A percentile compares a stretch with the other conserved stretches of the same genome.
phyloP scores from a whole-genome alignment of 768 basidiomycete species.

The Cystoderma amianthinum region DNA sequence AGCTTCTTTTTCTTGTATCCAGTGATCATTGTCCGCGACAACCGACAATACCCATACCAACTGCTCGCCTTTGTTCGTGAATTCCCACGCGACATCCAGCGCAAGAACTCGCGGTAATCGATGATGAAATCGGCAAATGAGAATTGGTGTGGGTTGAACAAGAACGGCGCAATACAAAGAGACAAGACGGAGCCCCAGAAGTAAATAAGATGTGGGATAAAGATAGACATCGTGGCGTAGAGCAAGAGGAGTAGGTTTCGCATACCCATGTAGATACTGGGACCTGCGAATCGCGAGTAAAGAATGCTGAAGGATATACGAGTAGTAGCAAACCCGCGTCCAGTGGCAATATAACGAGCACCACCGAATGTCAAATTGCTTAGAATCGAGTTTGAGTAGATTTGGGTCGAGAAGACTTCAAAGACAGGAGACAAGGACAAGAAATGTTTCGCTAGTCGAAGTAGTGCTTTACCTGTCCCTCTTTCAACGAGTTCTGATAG shows the following conservation, averaged over 20 bases:
- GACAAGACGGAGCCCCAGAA: slow-evolving; percentile 98
- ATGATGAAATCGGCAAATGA: slow-evolving; percentile 95
- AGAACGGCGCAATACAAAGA: slow-evolving; percentile 92
- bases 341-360: slow-evolving; percentile 97
- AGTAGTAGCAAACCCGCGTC: slow-evolving; percentile 97
- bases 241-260: slow-evolving; percentile 85
- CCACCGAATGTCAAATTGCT: slow-evolving; percentile 98
- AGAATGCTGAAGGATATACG: slow-evolving; percentile 94
- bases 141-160: slow-evolving; percentile 99
- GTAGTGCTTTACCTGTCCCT: slow-evolving; percentile 89
- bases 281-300: slow-evolving; percentile 97
- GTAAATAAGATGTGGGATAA: slow-evolving; percentile 94
- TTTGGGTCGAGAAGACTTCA: slow-evolving; percentile 98
- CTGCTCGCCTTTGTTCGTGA: slow-evolving; percentile 94
- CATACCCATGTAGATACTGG: slow-evolving; percentile 99
- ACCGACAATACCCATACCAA: slow-evolving; percentile 99
- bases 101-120: slow-evolving; percentile 96
- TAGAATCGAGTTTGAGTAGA: slow-evolving; percentile 94
- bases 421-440: slow-evolving; percentile 94
- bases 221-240: slow-evolving; percentile 87
- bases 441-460: slow-evolving; percentile 96
- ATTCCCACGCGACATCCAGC: slow-evolving; percentile 99
- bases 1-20: slow-evolving; percentile 99
- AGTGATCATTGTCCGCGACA: slow-evolving; percentile 95
- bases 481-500: slow-evolving; percentile 85